Conservation (phyloP, 1,284 basidiomycete genomes). For the Ustilago bromivora region DNA sequence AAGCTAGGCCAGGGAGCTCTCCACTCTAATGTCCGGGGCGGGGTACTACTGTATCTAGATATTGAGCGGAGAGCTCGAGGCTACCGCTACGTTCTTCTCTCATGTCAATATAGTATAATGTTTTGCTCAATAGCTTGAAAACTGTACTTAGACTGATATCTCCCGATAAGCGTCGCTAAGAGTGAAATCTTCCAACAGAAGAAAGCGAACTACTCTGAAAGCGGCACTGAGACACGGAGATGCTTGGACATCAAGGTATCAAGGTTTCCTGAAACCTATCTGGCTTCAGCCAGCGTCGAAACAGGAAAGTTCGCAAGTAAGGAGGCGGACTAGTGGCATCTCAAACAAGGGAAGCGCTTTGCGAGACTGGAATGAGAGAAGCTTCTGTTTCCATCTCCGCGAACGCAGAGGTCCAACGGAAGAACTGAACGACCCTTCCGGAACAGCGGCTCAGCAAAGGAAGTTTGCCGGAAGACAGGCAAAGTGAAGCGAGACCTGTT, state of each 20-base stretch:
- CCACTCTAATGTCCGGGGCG: too few species aligned
- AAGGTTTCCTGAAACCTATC: background rate
- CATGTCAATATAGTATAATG: too few species aligned
- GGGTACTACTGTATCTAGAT: too few species aligned
- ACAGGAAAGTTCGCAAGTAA: background rate
- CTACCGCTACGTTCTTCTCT: too few species aligned
- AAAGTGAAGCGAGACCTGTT: conserved; percentile 5
- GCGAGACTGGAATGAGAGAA: conserved; percentile 17
- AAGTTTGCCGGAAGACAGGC: conserved; percentile 7
- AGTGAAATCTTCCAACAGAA: background rate
- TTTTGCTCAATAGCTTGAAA: too few species aligned
- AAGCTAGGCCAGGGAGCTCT: too few species aligned
- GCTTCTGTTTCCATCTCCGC: conserved; percentile 18
- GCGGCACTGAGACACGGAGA: conserved; percentile 8
- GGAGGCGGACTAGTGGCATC: background rate
- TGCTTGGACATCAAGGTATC: background rate
- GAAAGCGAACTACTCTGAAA: background rate
- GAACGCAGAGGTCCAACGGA: background rate
- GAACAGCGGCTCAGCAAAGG: background rate
- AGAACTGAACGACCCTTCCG: background rate
- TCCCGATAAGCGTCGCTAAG: too few species aligned
- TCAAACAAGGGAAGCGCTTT: conserved; percentile 1
- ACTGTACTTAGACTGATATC: too few species aligned
- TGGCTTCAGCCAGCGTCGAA: background rate
- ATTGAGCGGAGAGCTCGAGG: too few species aligned